phyloP scores from a whole-genome alignment of 257 asterid genomes.

The Nicotiana attenuata region DNA sequence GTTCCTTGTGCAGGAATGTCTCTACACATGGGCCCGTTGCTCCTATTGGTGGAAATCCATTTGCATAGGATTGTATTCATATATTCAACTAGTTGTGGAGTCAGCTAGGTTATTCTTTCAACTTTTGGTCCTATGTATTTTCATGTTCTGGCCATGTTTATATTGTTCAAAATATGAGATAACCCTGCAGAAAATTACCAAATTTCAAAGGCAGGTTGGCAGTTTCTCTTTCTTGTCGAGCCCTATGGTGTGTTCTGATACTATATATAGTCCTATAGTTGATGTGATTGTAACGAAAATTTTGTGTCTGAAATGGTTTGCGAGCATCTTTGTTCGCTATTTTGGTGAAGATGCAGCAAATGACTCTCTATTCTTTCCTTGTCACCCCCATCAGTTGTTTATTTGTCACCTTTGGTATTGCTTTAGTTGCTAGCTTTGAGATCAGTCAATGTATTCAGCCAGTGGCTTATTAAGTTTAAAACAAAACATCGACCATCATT shows the following conservation, averaged over 20 bases:
- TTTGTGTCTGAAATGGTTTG: background rate
- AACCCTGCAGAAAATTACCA: background rate
- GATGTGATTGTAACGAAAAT: background rate
- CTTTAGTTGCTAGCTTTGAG: background rate
- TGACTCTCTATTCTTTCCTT: background rate
- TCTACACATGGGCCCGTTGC: slow-evolving; percentile 60
- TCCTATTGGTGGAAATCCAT: slow-evolving; percentile 72
- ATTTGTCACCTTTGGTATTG: background rate
- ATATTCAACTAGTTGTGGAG: background rate
- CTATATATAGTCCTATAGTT: background rate
- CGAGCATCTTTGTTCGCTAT: background rate
- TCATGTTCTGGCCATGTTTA: background rate
- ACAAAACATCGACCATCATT: too few species aligned
- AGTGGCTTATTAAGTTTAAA: too few species aligned
- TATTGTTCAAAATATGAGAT: background rate
- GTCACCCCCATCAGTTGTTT: background rate
- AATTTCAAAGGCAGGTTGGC: background rate
- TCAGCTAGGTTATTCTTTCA: slow-evolving; percentile 1
- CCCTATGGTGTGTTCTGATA: background rate
- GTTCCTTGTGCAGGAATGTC: slow-evolving; percentile 47
- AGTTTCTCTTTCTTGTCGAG: background rate
- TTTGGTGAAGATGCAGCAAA: background rate
- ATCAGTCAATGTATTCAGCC: background rate
- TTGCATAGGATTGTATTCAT: slow-evolving; percentile 34
- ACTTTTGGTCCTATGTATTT: slow-evolving; percentile 8